These are phyloP conservation scores for Dendrobium chrysotoxum DNA, from an alignment of 106 monocot species.

Conservation along the genomic window DNA sequence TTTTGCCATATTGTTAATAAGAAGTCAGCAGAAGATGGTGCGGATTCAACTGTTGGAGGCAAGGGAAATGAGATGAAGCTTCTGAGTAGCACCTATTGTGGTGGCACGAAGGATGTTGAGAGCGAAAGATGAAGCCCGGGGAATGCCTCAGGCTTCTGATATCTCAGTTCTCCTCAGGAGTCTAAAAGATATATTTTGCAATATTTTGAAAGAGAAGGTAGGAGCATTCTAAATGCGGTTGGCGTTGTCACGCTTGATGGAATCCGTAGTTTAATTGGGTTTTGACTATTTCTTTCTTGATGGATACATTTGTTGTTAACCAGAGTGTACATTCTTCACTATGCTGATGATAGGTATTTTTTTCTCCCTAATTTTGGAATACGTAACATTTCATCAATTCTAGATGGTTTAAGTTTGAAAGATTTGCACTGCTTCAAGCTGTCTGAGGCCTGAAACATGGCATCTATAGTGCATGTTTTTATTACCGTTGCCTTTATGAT, in stretches of 20 bases:
- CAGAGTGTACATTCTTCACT: constrained; percentile 10
- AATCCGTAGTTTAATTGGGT: neutral
- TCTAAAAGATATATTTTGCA: neutral
- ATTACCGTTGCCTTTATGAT: neutral
- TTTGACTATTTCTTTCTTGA: neutral
- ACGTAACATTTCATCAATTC: neutral
- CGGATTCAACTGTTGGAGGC: neutral
- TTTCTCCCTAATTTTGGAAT: constrained; percentile 1
- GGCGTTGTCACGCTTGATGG: neutral
- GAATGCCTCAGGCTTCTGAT: neutral
- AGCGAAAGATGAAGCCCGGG: neutral
- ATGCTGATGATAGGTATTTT: constrained; percentile 8
- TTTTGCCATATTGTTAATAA: constrained; percentile 31
- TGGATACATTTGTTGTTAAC: constrained; percentile 4
- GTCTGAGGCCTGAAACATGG: neutral
- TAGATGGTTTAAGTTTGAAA: neutral
- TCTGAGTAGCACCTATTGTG: neutral
- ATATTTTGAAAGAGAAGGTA: constrained; percentile 3
- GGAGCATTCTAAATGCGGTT: neutral
- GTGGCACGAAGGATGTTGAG: neutral
- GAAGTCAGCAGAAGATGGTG: constrained; percentile 2
- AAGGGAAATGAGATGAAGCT: neutral
- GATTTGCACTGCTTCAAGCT: neutral
- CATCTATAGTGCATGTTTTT: neutral
- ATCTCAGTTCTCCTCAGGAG: neutral